phyloP scores from a whole-genome alignment of 805 yeast species.

The Starmerella stigmatis region DNA sequence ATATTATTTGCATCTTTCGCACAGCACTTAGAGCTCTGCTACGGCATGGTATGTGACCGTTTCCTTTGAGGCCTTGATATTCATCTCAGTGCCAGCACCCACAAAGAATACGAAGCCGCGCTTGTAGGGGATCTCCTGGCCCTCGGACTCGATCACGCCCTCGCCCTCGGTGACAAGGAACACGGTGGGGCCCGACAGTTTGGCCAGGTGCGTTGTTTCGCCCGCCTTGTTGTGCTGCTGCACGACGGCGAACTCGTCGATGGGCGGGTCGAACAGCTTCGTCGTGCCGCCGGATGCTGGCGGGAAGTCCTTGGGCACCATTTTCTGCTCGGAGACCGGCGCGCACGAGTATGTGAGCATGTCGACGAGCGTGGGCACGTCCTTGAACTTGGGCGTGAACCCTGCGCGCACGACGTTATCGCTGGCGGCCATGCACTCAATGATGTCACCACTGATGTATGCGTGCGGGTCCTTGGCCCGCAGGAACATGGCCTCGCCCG shows the following conservation, averaged over 20 bases:
- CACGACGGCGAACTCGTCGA: slow-evolving; percentile 90
- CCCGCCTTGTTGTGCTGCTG: slow-evolving; percentile 51
- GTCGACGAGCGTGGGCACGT: slow-evolving; percentile 75
- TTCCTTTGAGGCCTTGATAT: slow-evolving; percentile 34
- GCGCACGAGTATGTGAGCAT: slow-evolving; percentile 86
- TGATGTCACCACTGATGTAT: slow-evolving; percentile 90
- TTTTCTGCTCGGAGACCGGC: slow-evolving; percentile 85
- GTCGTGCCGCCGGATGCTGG: slow-evolving; percentile 32
- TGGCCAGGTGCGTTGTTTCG: slow-evolving; percentile 46
- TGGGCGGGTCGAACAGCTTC: slow-evolving; percentile 81
- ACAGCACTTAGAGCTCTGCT: slow-evolving; percentile 62
- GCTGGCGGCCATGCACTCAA: slow-evolving; percentile 99
- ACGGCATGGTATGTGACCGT: slow-evolving; percentile 86
- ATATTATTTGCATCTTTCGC: no score
- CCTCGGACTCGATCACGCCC: slow-evolving; percentile 43
- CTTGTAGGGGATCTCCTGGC: slow-evolving; percentile 40
- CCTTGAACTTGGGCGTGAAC: slow-evolving; percentile 98
- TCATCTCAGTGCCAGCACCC: slow-evolving; percentile 63
- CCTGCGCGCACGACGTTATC: slow-evolving; percentile 98
- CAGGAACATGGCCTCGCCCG: slow-evolving; percentile 94
- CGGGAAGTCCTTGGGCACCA: slow-evolving; percentile 52
- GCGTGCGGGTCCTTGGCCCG: slow-evolving; percentile 98
- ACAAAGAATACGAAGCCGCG: slow-evolving; percentile 77
- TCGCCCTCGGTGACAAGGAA: slow-evolving; percentile 72
- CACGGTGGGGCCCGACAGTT: slow-evolving; percentile 77